A percentile compares a stretch with the other conserved stretches of the same genome.
These are phyloP conservation scores for Bruguiera parviflora DNA, from an alignment of 345 rosid species.

Conservation along the genomic window DNA sequence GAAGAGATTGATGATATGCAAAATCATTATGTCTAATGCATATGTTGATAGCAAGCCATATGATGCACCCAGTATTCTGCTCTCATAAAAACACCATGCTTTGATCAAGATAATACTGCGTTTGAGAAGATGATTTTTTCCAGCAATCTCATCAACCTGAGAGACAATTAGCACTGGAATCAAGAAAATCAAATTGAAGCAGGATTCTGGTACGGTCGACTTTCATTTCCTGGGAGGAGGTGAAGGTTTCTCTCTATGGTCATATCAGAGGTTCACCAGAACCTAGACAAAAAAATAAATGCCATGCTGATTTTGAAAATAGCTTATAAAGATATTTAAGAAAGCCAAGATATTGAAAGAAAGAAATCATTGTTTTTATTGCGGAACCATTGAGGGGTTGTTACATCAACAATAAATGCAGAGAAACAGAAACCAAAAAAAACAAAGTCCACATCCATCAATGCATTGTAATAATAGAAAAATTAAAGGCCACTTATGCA, in stretches of 20 bases:
- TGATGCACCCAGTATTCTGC: conserved; percentile 40
- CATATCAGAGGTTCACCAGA: not conserved
- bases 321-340: not conserved
- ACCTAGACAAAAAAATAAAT: not conserved
- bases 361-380: not conserved
- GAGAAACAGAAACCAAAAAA: not conserved
- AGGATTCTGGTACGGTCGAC: too few species aligned
- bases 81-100: conserved; percentile 40
- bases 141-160: conserved; percentile 28
- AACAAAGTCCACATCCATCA: not conserved
- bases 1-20: conserved; percentile 22
- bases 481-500: not conserved
- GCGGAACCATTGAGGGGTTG: not conserved
- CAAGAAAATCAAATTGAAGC: too few species aligned
- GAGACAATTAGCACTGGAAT: not conserved
- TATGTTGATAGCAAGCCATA: conserved; percentile 35
- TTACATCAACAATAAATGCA: not conserved
- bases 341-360: not conserved
- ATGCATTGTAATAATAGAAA: not conserved
- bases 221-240: too few species aligned
- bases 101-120: conserved; percentile 30
- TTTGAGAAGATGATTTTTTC: conserved; percentile 29
- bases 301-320: not conserved
- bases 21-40: conserved; percentile 30
- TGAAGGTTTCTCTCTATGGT: not conserved